Evolutionary conservation across 306 rosid genomes (phyloP).

Genomic region (Oxytropis ochrocephala): DNA sequence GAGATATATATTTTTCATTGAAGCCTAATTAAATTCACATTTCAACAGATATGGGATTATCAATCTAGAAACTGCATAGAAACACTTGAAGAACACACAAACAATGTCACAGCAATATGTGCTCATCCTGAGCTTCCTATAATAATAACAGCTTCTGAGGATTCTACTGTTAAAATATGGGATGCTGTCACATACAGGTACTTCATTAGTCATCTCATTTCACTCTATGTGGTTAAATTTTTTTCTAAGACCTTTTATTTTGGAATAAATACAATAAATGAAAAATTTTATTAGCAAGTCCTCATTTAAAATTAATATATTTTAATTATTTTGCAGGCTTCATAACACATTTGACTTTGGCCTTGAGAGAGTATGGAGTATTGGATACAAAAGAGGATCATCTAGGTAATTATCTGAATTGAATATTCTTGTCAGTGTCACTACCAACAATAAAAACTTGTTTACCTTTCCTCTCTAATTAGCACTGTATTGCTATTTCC

Average conservation of each 20-base stretch:
- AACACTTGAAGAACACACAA: slow-evolving; percentile 49
- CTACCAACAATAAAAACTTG: not conserved
- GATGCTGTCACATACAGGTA: slow-evolving; percentile 36
- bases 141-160: slow-evolving; percentile 53
- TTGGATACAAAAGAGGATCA: slow-evolving; percentile 48
- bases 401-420: slow-evolving; percentile 24
- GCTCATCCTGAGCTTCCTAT: slow-evolving; percentile 49
- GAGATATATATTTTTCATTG: not conserved
- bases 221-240: not conserved
- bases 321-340: slow-evolving; percentile 29
- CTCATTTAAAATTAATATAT: not conserved
- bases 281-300: not conserved
- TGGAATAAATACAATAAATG: not conserved
- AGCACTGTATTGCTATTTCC: not conserved
- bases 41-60: slow-evolving; percentile 46
- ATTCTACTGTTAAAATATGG: slow-evolving; percentile 46
- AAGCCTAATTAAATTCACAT: not conserved
- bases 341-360: slow-evolving; percentile 30
- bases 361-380: slow-evolving; percentile 61
- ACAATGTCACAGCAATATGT: slow-evolving; percentile 45
- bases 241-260: not conserved
- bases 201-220: not conserved
- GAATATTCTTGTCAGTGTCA: not conserved
- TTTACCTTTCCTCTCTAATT: not conserved
- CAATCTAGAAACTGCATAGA: slow-evolving; percentile 28